Evolutionary conservation across 345 rosid species (phyloP), one percentile per base, ranked within the genome.

Genomic region (Brassica incana): DNA sequence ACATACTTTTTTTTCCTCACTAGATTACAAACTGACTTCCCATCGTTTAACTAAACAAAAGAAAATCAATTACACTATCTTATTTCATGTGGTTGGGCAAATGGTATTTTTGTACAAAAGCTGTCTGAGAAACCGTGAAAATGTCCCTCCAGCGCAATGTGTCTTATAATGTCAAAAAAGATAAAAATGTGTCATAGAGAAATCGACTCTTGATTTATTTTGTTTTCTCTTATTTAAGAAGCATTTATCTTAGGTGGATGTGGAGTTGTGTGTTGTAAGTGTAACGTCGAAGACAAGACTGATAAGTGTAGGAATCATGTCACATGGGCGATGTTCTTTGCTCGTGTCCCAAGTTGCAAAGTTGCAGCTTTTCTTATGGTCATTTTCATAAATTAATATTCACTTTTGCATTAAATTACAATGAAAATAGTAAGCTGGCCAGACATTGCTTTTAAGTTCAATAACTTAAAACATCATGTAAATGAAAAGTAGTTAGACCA

Each of bases 201-300:
- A 20, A 20, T 20, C 23, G 23, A 20, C 23, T 20, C 23, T 23
- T 23, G 25, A 23, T 12, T 36, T 36, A 38, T 54, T 15, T 54
- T 5, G 48, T 27, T n/a, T 73, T 73, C 23, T 29, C 27, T 38
- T 65, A 75, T 67, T 60, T 60, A 6, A 20, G 14, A 70, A 9
- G 32, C 48, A 52, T 15, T 78, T 71, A 71, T 64, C 27, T 75
- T 71, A 52, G 81, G 76, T 78, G 36, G 78, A 27, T 61, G 25
- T 63, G 67, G 50, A 69, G 76, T 75, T 63, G 4, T 63, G 4
- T 74, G 29, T 48, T 14, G 58, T 48, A 48, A 10, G 50, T 80
- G 76, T 75, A 75, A 69, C 79, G 79, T 80, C 36, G 67, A 80
- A 80, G 83, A 80, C 73, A 80, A 71, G 80, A 58, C 77, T 80